Conservation (phyloP, 2,329 filamentous ascomycete genomes). For the Purpureocillium takamizusanense region DNA sequence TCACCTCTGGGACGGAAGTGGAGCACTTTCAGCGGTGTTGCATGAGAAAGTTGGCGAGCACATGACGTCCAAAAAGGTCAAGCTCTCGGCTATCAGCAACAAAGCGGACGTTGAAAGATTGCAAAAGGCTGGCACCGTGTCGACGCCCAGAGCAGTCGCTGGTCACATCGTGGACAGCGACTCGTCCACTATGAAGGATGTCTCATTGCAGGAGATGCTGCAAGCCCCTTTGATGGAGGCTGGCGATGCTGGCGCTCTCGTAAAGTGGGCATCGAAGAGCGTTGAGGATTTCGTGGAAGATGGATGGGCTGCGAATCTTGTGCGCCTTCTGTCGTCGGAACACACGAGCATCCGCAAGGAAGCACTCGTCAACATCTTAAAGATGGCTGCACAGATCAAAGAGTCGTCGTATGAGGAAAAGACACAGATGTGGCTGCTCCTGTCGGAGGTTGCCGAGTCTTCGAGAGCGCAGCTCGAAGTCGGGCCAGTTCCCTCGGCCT, state of each 20-base stretch:
- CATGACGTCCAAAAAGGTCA: conserved; percentile 15
- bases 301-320: conserved; percentile 58
- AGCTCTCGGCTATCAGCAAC: conserved; percentile 12
- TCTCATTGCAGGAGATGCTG: conserved; percentile 41
- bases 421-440: conserved; percentile 68
- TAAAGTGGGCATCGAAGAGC: conserved; percentile 66
- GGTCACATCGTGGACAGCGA: too few relatives aligned
- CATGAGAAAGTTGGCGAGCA: conserved; percentile 21
- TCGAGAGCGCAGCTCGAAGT: conserved; percentile 43
- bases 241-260: conserved; percentile 43
- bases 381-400: conserved; percentile 53
- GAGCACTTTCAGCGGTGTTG: conserved; percentile 14
- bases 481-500: conserved; percentile 59
- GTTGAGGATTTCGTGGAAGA: conserved; percentile 73
- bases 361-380: conserved; percentile 59
- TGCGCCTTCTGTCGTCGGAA: conserved; percentile 67
- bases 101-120: conserved; percentile 7
- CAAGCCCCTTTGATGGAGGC: conserved; percentile 34
- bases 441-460: conserved; percentile 75
- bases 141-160: conserved; percentile 1
- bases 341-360: conserved; percentile 72
- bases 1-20: conserved; percentile 38
- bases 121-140: conserved; percentile 5
- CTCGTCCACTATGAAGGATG: conserved; percentile 3
- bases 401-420: conserved; percentile 66